Evolutionary conservation across 1,139 yeast species (phyloP).

Genomic region (Pneumocystis sp.): DNA sequence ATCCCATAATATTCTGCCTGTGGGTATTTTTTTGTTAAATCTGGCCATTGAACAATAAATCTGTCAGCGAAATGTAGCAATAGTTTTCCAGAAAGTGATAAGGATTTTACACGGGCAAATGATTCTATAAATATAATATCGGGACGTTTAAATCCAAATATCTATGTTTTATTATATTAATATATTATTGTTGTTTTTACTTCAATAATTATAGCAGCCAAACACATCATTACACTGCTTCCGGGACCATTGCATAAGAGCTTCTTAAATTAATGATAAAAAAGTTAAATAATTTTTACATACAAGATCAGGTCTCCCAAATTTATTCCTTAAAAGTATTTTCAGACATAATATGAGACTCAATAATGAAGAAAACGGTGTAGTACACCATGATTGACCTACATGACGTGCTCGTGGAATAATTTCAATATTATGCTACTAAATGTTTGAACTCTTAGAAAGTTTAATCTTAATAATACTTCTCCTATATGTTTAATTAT

Average conservation of each 20-base stretch:
- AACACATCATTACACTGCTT: conserved; percentile 65
- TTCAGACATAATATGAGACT: conserved; percentile 19
- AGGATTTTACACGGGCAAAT: conserved; percentile 61
- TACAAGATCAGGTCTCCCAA: conserved; percentile 19
- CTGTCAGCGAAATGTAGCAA: conserved; percentile 47
- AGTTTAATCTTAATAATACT: not conserved
- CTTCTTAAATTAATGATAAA: conserved; percentile 13
- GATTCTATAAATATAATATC: conserved; percentile 72
- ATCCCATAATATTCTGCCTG: conserved; percentile 67
- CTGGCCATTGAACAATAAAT: conserved; percentile 85
- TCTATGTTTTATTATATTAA: not conserved
- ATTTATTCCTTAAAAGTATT: conserved; percentile 20
- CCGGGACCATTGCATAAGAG: conserved; percentile 88
- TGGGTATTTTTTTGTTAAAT: conserved; percentile 37
- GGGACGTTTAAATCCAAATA: conserved; percentile 37
- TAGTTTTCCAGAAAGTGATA: conserved; percentile 65
- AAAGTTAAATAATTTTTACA: conserved; percentile 1
- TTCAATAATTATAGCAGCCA: conserved; percentile 41
- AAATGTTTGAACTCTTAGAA: not conserved
- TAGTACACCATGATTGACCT: conserved; percentile 44
- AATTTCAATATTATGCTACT: conserved; percentile 19
- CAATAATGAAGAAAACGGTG: conserved; percentile 37
- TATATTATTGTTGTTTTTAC: conserved; percentile 13
- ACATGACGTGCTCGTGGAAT: conserved; percentile 67
- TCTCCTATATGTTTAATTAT: not conserved